Base-by-base conservation (phyloP, 257 asterid species). In the Salvia splendens region DNA sequence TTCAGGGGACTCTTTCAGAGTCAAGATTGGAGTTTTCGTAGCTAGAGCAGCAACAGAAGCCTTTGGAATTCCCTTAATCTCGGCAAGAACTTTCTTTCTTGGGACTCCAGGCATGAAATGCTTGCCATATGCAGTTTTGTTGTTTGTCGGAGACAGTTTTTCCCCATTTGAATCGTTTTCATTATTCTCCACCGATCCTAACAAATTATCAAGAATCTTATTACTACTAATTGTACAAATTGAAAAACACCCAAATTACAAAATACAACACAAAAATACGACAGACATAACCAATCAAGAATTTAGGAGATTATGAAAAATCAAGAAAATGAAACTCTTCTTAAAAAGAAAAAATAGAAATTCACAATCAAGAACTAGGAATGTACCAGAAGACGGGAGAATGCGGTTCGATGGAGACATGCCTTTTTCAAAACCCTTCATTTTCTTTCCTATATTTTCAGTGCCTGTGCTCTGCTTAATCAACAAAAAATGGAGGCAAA, bases 21-120 rank as follows among this genome's bases (percentile, higher is more conserved):
- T 45, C 79, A 42, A 12, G 35, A 47, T 55, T 64, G 4, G 69
- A 69, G 55, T 4, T 43, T 64, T 67, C 67, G 10, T 30, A n/a
- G n/a, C n/a, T n/a, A n/a, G 76, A 36, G 7, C 11, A 43, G 59
- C 17, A 40, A 77, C 79, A n/a, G 63, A 73, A 14, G 33, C 20
- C 38, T 69, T 62, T n/a, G 52, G 50, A 57, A 76, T 43, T 41
- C 73, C 85, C 30, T 81, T 83, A 58, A 82, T 81, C 38, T 87
- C 96, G 1, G 67, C 80, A 53, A 89, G 71, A 66, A 89, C 65
- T 65, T 82, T 87, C 81, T 73, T 89, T 54, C 83, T 78, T 8
- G 84, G 77, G 52, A 76, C 62, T 30, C 79, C 64, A 62, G 92
- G 75, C 90, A 78, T 89, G 80, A 78, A 86, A 48, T 81, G 77